phyloP scores from a whole-genome alignment of 331 rosid genomes.

The Malus hybrid region DNA sequence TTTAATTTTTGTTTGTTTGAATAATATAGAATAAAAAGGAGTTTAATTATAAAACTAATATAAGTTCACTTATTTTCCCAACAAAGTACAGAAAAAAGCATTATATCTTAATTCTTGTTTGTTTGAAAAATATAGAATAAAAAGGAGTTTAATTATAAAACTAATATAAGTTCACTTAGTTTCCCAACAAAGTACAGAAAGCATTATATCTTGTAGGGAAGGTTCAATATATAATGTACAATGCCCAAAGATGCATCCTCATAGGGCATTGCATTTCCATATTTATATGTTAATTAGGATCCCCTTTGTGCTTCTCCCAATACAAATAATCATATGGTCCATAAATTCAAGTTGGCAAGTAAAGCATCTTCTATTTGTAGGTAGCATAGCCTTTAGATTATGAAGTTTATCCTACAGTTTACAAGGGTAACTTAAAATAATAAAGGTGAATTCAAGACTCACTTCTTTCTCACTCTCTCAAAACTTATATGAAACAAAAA shows the following conservation, averaged over 20 bases:
- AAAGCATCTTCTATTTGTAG: constrained; percentile 19
- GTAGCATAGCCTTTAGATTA: background rate
- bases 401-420: background rate
- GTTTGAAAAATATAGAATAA: background rate
- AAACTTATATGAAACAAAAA: no score
- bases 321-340: constrained; percentile 9
- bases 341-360: constrained; percentile 17
- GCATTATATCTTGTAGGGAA: constrained; percentile 23
- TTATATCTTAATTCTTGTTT: background rate
- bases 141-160: background rate
- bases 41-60: background rate
- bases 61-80: background rate
- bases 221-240: constrained; percentile 30
- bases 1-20: background rate
- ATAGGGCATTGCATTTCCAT: constrained; percentile 16
- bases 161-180: background rate
- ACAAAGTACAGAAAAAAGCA: background rate
- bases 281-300: background rate
- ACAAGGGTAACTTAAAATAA: background rate
- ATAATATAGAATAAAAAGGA: background rate
- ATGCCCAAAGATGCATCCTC: constrained; percentile 34
- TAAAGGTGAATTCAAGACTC: no score
- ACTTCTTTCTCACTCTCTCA: background rate
- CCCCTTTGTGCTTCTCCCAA: background rate
- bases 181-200: constrained; percentile 12